Percentiles rank a stretch among this genome's conserved stretches.
Conservation (phyloP, 2,329 filamentous ascomycete species). For the Cryphonectria nitschkei region DNA sequence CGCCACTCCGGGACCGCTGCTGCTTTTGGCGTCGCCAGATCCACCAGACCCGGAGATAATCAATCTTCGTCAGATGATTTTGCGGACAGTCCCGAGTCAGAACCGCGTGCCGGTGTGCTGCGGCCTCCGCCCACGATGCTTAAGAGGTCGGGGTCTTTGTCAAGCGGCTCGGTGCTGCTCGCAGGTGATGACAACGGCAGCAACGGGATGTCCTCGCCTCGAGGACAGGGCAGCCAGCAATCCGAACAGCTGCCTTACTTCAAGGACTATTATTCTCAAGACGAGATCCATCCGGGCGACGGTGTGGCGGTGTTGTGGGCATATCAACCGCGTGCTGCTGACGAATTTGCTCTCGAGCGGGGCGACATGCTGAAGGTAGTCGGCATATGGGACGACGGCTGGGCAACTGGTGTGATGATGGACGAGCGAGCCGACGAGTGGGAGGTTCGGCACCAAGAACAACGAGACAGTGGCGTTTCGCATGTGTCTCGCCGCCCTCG, state of each 20-base stretch:
- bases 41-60: conserved; percentile 53
- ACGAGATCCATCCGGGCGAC: conserved; percentile 91
- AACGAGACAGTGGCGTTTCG: conserved; percentile 92
- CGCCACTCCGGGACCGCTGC: conserved; percentile 53
- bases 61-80: conserved; percentile 75
- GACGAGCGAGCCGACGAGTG: conserved; percentile 87
- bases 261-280: conserved; percentile 98
- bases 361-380: conserved; percentile 98
- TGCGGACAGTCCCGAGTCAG: conserved; percentile 72
- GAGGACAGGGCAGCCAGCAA: conserved; percentile 82
- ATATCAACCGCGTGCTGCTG: conserved; percentile 89
- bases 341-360: conserved; percentile 91
- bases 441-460: conserved; percentile 74
- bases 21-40: conserved; percentile 50
- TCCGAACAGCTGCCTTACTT: conserved; percentile 96
- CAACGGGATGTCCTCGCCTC: conserved; percentile 80
- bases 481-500: conserved; percentile 68
- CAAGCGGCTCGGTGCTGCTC: conserved; percentile 79
- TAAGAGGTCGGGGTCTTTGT: conserved; percentile 85
- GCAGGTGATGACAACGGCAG: conserved; percentile 73
- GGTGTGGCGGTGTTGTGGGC: conserved; percentile 93
- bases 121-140: conserved; percentile 61
- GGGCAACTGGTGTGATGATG: conserved; percentile 90
- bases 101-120: conserved; percentile 58
- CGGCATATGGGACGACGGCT: conserved; percentile 98